phyloP scores from a whole-genome alignment of 169 alveolate genomes.

The Cryptosporidium sp. region DNA sequence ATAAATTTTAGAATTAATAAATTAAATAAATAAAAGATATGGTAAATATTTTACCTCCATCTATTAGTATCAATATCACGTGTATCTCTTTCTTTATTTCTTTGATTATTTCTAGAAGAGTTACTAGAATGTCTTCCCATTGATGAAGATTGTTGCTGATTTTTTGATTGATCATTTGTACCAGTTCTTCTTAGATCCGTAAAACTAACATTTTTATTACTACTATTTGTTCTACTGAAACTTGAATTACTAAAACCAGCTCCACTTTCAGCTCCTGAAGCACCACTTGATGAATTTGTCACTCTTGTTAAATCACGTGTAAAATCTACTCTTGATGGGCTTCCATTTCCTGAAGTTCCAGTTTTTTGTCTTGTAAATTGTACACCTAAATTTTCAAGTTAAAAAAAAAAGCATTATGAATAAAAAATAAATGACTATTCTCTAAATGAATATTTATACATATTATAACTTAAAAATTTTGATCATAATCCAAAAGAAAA shows the following conservation, averaged over 20 bases:
- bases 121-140: neutral
- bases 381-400: conserved; percentile 30
- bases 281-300: neutral
- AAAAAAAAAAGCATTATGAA: neutral
- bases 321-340: conserved; percentile 46
- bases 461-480: neutral
- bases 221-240: conserved; percentile 20
- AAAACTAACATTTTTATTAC: conserved; percentile 37
- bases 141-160: neutral
- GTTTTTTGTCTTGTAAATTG: conserved; percentile 43
- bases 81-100: conserved; percentile 50
- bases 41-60: conserved; percentile 40
- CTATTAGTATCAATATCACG: conserved; percentile 61
- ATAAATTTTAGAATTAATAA: neutral
- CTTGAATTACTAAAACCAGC: neutral
- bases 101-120: conserved; percentile 22
- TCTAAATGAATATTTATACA: too few relatives aligned
- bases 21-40: neutral
- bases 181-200: conserved; percentile 32
- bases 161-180: conserved; percentile 26
- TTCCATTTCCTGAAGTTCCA: neutral
- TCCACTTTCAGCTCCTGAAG: conserved; percentile 3
- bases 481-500: neutral
- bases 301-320: conserved; percentile 9
- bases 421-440: neutral